Percentiles rank a stretch among this genome's conserved stretches.
phyloP scores from a whole-genome alignment of 805 yeast genomes.

The Metschnikowia similis region DNA sequence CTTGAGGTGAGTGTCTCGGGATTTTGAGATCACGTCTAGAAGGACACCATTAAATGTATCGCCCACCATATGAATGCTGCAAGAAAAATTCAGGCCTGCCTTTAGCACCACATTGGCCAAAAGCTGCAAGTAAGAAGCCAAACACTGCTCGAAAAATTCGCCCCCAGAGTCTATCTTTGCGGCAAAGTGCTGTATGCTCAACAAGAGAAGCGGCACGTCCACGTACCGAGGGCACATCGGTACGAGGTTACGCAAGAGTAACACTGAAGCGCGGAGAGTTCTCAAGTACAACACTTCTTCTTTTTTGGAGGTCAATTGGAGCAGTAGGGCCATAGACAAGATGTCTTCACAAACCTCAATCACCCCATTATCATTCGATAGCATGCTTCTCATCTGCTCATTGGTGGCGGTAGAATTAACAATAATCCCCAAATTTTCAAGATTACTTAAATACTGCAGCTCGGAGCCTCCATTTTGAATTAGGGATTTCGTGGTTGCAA shows the following conservation, averaged over 20 bases:
- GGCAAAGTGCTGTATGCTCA: constrained; percentile 8
- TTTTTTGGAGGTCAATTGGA: neutral
- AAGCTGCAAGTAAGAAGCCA: constrained; percentile 12
- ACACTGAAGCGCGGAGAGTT: constrained; percentile 41
- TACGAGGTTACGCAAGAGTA: constrained; percentile 48
- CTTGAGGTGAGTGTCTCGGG: neutral
- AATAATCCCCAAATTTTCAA: neutral
- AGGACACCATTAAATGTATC: constrained; percentile 3
- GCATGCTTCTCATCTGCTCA: neutral
- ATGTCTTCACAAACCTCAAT: constrained; percentile 8
- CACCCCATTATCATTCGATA: constrained; percentile 1
- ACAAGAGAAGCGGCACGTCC: constrained; percentile 6
- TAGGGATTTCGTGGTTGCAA: neutral
- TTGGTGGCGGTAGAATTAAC: constrained; percentile 2
- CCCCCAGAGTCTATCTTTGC: neutral
- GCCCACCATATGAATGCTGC: neutral
- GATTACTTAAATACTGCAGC: neutral
- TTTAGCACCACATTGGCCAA: constrained; percentile 12
- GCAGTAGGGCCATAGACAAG: constrained; percentile 9
- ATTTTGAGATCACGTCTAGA: neutral
- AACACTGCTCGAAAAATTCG: constrained; percentile 6
- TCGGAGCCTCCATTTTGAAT: constrained; percentile 5
- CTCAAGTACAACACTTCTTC: constrained; percentile 21
- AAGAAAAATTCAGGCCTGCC: neutral
- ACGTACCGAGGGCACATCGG: constrained; percentile 17